A percentile compares a stretch with the other conserved stretches of the same genome.
Evolutionary conservation across 345 rosid species (phyloP).

Genomic region (Citrus mangshanensis): DNA sequence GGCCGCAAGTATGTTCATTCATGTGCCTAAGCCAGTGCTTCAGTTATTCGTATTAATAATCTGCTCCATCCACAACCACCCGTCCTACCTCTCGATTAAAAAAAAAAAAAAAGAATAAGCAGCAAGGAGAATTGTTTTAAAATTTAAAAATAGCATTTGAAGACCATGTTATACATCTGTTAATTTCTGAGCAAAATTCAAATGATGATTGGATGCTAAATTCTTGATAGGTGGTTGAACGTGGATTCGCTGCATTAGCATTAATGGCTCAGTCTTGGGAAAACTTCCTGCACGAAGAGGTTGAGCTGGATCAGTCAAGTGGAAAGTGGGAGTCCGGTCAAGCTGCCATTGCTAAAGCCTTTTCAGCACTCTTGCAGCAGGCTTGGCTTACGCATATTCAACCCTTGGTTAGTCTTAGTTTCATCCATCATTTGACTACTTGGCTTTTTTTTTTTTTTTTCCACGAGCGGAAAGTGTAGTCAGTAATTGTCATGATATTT

Average conservation of each 20-base stretch:
- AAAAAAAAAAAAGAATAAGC: too few species aligned
- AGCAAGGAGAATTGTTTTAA: background rate
- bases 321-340: slow-evolving; percentile 52
- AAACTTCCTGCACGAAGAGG: slow-evolving; percentile 48
- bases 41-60: background rate
- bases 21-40: slow-evolving; percentile 10
- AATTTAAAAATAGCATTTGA: background rate
- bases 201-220: slow-evolving; percentile 6
- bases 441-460: background rate
- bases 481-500: background rate
- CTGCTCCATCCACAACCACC: background rate
- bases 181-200: slow-evolving; percentile 6
- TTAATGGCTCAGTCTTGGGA: slow-evolving; percentile 72
- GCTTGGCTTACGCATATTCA: slow-evolving; percentile 57
- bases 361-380: slow-evolving; percentile 68
- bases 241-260: slow-evolving; percentile 68
- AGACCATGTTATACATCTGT: background rate
- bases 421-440: slow-evolving; percentile 6
- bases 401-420: slow-evolving; percentile 37
- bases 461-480: background rate
- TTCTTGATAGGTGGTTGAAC: slow-evolving; percentile 56
- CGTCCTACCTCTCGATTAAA: background rate
- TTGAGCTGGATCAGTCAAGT: slow-evolving; percentile 38
- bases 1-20: slow-evolving; percentile 63
- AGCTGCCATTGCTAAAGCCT: slow-evolving; percentile 57